Percentiles rank a stretch among this genome's conserved stretches.
These are phyloP conservation scores for Geotrichum reessii DNA, from an alignment of 1,139 yeast species.

Conservation along the genomic window DNA sequence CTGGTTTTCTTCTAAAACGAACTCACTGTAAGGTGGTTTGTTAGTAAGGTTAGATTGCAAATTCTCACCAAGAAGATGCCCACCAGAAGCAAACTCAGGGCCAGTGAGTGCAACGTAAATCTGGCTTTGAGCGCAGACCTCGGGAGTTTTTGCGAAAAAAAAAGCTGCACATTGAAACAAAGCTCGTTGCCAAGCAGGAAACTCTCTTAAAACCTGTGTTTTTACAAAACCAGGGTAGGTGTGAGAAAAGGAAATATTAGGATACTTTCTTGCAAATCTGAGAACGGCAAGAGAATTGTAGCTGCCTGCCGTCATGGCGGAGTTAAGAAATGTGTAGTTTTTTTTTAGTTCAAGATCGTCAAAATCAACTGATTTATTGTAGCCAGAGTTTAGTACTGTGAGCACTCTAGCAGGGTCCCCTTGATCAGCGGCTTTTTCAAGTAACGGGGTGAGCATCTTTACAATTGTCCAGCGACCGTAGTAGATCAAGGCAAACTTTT, in stretches of 20 bases:
- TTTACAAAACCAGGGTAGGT: constrained; percentile 31
- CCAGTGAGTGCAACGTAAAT: constrained; percentile 24
- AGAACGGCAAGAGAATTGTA: constrained; percentile 25
- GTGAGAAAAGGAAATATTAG: constrained; percentile 29
- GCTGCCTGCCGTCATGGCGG: constrained; percentile 17
- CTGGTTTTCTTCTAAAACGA: constrained; percentile 21
- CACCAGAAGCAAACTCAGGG: constrained; percentile 25
- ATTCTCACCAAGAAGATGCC: constrained; percentile 22
- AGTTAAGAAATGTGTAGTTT: constrained; percentile 17
- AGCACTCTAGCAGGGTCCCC: constrained; percentile 31
- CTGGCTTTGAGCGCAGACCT: constrained; percentile 25
- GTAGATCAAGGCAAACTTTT: constrained; percentile 28
- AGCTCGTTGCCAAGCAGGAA: constrained; percentile 24
- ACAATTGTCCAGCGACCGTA: constrained; percentile 31
- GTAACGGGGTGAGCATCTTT: constrained; percentile 26
- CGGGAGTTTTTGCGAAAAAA: constrained; percentile 19
- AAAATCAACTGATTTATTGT: constrained; percentile 22
- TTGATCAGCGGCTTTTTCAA: constrained; percentile 24
- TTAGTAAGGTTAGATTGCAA: constrained; percentile 19
- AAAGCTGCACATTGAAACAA: constrained; percentile 7
- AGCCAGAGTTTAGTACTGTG: constrained; percentile 29
- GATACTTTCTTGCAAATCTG: constrained; percentile 28
- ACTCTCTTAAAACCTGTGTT: constrained; percentile 24
- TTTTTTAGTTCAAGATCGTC: constrained; percentile 29
- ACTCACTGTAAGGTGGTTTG: constrained; percentile 19